Base-by-base conservation (phyloP, 2,329 filamentous ascomycete genomes). In the Pseudogymnoascus sp. region DNA sequence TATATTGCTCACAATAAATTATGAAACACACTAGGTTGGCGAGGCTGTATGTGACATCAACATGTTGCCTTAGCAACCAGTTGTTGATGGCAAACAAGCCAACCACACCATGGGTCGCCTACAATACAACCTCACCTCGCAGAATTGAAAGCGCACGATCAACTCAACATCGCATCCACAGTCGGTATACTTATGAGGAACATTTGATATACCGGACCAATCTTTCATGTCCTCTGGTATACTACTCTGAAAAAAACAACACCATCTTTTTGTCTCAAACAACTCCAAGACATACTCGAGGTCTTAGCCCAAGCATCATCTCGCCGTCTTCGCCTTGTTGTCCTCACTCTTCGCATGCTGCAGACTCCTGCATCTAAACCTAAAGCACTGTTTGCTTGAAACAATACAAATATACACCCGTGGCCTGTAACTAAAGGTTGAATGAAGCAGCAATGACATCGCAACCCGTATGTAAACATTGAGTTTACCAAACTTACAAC, bases 371-470 rank as follows among this genome's bases (percentile, higher is more conserved):
- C 47, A 54, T 54, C 11, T 28, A 54, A 54, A n/a, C 16, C 47
- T 1, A 54, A 54, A 54, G 47, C 28, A 54, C 32, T 32, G 8
- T n/a, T 54, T 32, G 47, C 28, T 54, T 54, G 28, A 54, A 54
- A 54, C 28, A 54, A 20, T 54, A 54, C 47, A 54, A 54, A 54
- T 54, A 54, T 54, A 54, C 28, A 32, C 47, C 32, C 28, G 47
- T 32, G 47, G 47, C 47, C 47, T 54, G 28, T 14, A 34, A 32
- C 28, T 54, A 9, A 9, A 54, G 47, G 16, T 34, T 39, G 57
- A 39, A 58, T 58, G 59, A 57, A 58, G 59, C 12, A 28, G 58
- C 59, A 61, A 61, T 61, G 60, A 32, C 60, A 35, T 61, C 60
- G 22, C 60, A 60, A 34, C 60, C 54, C 12, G 60, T 61, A 34